phyloP scores from a whole-genome alignment of 371 early-diverging fungal genomes.

The Racocetra persica region DNA sequence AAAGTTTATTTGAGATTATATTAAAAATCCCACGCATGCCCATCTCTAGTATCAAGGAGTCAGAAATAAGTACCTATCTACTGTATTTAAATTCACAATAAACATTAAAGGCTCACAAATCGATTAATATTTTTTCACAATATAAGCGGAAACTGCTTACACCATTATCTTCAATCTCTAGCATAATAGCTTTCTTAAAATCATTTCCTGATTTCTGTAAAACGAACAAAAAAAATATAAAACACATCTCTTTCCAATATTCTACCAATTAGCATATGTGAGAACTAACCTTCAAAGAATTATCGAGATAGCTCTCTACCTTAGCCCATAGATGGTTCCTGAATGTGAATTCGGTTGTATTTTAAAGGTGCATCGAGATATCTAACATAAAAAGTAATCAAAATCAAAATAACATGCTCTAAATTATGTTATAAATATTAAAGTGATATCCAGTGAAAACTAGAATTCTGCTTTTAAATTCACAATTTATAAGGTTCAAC shows the following conservation, averaged over 20 bases:
- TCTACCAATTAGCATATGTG: conserved; percentile 13
- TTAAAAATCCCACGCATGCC: too few species aligned
- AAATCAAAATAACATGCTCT: too few species aligned
- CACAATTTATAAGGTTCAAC: not conserved
- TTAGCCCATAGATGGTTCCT: conserved; percentile 21
- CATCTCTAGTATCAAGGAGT: too few species aligned
- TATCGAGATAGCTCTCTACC: conserved; percentile 14
- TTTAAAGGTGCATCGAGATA: not conserved
- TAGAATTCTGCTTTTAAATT: too few species aligned
- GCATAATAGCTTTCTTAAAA: conserved; percentile 34
- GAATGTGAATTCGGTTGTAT: conserved; percentile 22
- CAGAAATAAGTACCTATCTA: conserved; percentile 27
- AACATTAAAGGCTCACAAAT: conserved; percentile 16
- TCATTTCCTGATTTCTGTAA: conserved; percentile 23
- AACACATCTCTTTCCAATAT: not conserved
- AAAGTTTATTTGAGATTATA: too few species aligned
- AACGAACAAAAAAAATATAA: conserved; percentile 8
- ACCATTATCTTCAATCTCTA: conserved; percentile 20
- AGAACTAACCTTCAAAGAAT: conserved; percentile 33
- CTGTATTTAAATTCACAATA: not conserved
- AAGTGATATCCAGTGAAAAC: too few species aligned
- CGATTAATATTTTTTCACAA: conserved; percentile 35
- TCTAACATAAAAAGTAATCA: not conserved
- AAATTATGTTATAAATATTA: too few species aligned
- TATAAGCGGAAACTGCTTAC: conserved; percentile 19